A percentile compares a stretch with the other conserved stretches of the same genome.
These are phyloP conservation scores for Asterella californica DNA, from an alignment of 225 moss, liverwort and hornwort genomes.

Conservation along the genomic window DNA sequence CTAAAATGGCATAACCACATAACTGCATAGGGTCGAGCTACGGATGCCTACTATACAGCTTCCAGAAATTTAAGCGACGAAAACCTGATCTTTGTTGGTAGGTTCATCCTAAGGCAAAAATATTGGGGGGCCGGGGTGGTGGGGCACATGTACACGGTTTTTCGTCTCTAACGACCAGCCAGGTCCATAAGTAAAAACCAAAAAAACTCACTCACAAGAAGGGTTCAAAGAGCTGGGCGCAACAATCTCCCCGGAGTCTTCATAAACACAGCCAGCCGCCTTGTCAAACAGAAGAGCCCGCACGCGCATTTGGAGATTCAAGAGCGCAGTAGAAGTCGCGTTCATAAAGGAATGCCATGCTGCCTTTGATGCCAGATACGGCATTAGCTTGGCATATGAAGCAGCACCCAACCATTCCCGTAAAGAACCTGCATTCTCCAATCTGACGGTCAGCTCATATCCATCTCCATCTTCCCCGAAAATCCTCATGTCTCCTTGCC, in stretches of 20 bases:
- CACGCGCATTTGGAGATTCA: conserved; percentile 69
- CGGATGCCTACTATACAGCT: background rate
- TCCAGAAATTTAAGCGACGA: background rate
- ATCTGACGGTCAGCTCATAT: conserved; percentile 67
- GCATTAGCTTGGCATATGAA: conserved; percentile 51
- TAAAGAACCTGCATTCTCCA: conserved; percentile 66
- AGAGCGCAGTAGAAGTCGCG: conserved; percentile 42
- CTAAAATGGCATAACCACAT: no score
- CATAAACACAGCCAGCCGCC: conserved; percentile 48
- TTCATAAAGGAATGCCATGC: conserved; percentile 78
- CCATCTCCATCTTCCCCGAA: conserved; percentile 70
- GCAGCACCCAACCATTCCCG: conserved; percentile 66
- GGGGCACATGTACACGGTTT: background rate
- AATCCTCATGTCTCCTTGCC: conserved; percentile 41
- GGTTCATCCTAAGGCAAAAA: background rate
- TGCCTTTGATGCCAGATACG: conserved; percentile 55
- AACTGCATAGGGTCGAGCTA: background rate
- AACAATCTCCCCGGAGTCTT: conserved; percentile 6
- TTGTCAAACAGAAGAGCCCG: conserved; percentile 75
- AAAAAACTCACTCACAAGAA: conserved; percentile 44
- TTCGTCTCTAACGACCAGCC: background rate
- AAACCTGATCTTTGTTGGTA: background rate
- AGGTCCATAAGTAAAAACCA: background rate
- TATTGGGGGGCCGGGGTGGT: no score
- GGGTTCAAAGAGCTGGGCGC: conserved; percentile 50